Evolutionary conservation across 495 filamentous ascomycete species (phyloP).

Genomic region (Neurospora intermedia): DNA sequence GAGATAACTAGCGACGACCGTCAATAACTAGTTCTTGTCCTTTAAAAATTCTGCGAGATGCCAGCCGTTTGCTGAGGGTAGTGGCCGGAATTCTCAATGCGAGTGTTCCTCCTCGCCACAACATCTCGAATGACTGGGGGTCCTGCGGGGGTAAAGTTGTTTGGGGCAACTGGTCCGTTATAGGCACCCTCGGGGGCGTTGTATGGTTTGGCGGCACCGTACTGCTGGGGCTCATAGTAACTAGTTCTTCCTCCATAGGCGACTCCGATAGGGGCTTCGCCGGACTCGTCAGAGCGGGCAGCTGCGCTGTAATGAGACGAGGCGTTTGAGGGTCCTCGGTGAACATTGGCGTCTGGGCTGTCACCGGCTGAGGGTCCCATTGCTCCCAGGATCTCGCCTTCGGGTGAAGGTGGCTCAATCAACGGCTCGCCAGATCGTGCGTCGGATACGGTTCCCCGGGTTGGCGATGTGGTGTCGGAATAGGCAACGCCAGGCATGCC

Average conservation of each 20-base stretch:
- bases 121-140: conserved; percentile 92
- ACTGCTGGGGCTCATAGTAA: conserved; percentile 43
- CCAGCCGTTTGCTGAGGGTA: conserved; percentile 88
- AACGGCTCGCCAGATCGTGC: conserved; percentile 61
- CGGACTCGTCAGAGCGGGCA: conserved; percentile 74
- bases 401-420: conserved; percentile 49
- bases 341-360: conserved; percentile 56
- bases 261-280: conserved; percentile 47
- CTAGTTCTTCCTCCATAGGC: conserved; percentile 33
- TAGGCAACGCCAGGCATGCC: conserved; percentile 52
- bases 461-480: conserved; percentile 69
- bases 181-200: conserved; percentile 21
- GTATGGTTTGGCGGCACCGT: conserved; percentile 39
- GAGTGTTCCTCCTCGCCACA: conserved; percentile 78
- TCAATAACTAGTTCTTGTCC: neutral
- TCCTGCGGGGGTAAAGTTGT: conserved; percentile 12
- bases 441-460: conserved; percentile 59
- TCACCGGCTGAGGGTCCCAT: conserved; percentile 62
- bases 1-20: neutral
- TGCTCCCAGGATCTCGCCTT: conserved; percentile 56
- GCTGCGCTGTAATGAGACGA: conserved; percentile 89
- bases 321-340: conserved; percentile 88
- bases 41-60: conserved; percentile 95
- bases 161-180: conserved; percentile 21
- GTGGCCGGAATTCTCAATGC: conserved; percentile 80